Base-by-base conservation (phyloP, 108 stramenopile species). In the Nitzschia sp. region DNA sequence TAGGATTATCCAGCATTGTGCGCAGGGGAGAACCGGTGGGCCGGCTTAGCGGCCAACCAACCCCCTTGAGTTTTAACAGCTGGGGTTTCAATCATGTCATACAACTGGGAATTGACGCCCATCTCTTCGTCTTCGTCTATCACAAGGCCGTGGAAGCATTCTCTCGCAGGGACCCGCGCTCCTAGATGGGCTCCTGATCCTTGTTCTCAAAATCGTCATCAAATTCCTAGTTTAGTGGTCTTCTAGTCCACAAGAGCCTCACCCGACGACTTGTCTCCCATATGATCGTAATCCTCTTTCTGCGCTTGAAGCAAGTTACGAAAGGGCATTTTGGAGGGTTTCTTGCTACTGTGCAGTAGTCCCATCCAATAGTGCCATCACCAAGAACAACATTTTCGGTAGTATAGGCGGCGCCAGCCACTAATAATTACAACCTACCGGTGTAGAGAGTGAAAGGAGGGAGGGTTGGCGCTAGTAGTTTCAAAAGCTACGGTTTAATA, bases 121-220 rank as follows among this genome's bases (percentile, higher is more conserved):
- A 28, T 59, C 27, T 59, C 57, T 28, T 59, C 57, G 29, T 31
- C 29, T 18, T 59, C 57, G 25, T 28, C 57, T 18, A 28, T 28
- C 57, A 28, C 17, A 24, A 31, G n/a, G 57, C 57, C 17, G 27
- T 23, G 8, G 57, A 25, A 6, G 57, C 57, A 17, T 23, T 59
- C 29, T 59, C 29, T 59, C 57, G 29, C 13, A 59, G 23, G 30
- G 57, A 32, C 57, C 3, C 23, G 57, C 3, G 57, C 57, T 8
- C 57, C 57, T 57, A 69, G 47, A 58, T 59, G 59, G 18, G 57
- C 38, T 35, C n/a, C n/a, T 69, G 54, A 19, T 34, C 36, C 46
- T 69, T 31, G 46, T 45, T 69, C 68, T 69, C 54, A 47, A 46
- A 33, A 59, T 58, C 26, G 15, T 18, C 4, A 59, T 31, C 57